Evolutionary conservation across 805 yeast genomes (phyloP).

Genomic region (Metschnikowia anglica): DNA sequence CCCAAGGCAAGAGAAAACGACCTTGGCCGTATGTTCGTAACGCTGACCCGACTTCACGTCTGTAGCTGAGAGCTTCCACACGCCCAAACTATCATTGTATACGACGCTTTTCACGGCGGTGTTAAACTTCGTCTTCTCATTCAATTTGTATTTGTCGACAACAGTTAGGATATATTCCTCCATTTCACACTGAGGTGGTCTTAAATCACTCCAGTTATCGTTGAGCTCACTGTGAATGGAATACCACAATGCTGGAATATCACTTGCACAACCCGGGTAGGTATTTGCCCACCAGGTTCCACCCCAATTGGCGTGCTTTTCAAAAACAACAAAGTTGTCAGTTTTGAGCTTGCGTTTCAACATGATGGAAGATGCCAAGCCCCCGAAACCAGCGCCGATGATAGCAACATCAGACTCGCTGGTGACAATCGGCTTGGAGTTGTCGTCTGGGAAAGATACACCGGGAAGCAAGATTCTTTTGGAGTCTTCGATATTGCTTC

Average conservation of each 20-base stretch:
- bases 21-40: slow-evolving; percentile 29
- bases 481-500: slow-evolving; percentile 31
- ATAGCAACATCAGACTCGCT: slow-evolving; percentile 33
- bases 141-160: slow-evolving; percentile 29
- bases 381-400: slow-evolving; percentile 44
- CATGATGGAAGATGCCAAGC: slow-evolving; percentile 34
- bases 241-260: slow-evolving; percentile 45
- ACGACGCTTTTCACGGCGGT: slow-evolving; percentile 23
- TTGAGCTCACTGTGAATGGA: slow-evolving; percentile 35
- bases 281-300: slow-evolving; percentile 49
- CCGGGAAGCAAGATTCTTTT: slow-evolving; percentile 27
- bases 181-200: slow-evolving; percentile 45
- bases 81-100: slow-evolving; percentile 26
- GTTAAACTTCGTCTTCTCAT: slow-evolving; percentile 23
- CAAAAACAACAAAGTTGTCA: slow-evolving; percentile 36
- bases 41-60: slow-evolving; percentile 32
- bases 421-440: slow-evolving; percentile 20
- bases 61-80: slow-evolving; percentile 31
- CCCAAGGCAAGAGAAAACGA: slow-evolving; percentile 32
- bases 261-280: slow-evolving; percentile 47
- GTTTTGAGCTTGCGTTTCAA: slow-evolving; percentile 27
- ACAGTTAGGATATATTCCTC: slow-evolving; percentile 40
- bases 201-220: slow-evolving; percentile 35
- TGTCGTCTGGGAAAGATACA: slow-evolving; percentile 19
- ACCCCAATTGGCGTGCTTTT: slow-evolving; percentile 40